Conservation (phyloP, 2,329 filamentous ascomycete species). For the Eurotiales sp. region DNA sequence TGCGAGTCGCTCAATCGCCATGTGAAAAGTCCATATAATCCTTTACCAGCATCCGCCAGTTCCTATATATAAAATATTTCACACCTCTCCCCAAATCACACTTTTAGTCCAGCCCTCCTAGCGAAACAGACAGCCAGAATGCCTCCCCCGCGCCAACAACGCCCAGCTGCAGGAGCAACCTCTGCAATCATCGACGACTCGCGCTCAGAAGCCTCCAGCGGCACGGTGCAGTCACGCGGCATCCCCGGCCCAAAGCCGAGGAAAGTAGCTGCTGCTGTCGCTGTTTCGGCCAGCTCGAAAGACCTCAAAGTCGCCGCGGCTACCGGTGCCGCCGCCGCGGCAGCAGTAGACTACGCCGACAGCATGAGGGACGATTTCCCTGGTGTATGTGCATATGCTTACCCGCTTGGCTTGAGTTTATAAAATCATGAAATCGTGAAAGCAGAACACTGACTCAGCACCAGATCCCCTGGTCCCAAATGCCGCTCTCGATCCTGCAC, state of each 20-base stretch:
- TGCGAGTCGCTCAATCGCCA: too few species aligned
- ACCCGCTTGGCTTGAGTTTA: too few species aligned
- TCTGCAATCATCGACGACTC: constrained; percentile 39
- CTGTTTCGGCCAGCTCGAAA: constrained; percentile 18
- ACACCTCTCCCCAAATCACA: too few species aligned
- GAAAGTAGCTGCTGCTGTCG: constrained; percentile 20
- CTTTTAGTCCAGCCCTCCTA: too few species aligned
- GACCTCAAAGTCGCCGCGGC: constrained; percentile 22
- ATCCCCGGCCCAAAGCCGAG: constrained; percentile 29
- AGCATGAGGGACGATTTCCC: constrained; percentile 10
- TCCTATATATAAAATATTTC: too few species aligned
- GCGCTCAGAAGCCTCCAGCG: constrained; percentile 46
- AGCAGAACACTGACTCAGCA: not conserved
- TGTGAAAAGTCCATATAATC: too few species aligned
- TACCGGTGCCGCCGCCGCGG: constrained; percentile 10
- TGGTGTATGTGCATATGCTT: constrained; percentile 5
- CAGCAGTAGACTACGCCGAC: constrained; percentile 2
- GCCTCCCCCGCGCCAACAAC: constrained; percentile 47
- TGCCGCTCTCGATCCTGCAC: constrained; percentile 44
- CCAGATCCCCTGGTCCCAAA: constrained; percentile 42
- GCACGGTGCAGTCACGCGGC: constrained; percentile 20
- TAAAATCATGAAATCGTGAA: too few species aligned
- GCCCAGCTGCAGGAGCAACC: not conserved
- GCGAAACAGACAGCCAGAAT: constrained; percentile 25
- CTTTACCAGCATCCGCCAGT: too few species aligned